A percentile compares a stretch with the other conserved stretches of the same genome.
phyloP scores from a whole-genome alignment of 352 stramenopile species.

The Phytopythium sindhum region DNA sequence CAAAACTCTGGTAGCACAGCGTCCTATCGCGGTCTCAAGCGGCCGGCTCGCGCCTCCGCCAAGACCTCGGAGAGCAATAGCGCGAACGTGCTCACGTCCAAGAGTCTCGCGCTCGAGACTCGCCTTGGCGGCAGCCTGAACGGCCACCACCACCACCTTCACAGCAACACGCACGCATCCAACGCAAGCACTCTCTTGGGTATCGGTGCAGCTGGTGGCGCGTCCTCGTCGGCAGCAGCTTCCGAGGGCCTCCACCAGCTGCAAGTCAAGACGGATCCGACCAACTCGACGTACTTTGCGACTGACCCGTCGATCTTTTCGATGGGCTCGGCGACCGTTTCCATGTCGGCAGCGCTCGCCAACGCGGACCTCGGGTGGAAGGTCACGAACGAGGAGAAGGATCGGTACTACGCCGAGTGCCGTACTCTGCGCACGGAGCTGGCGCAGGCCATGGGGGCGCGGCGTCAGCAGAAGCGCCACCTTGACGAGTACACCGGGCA shows the following conservation, averaged over 20 bases:
- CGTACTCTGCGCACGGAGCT: conserved; percentile 66
- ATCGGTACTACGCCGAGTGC: conserved; percentile 67
- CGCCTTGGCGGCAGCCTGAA: conserved; percentile 46
- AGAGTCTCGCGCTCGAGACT: conserved; percentile 67
- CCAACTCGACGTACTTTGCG: conserved; percentile 66
- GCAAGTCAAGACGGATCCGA: conserved; percentile 59
- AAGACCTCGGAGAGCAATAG: conserved; percentile 70
- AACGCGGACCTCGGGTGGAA: conserved; percentile 32
- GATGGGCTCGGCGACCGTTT: conserved; percentile 36
- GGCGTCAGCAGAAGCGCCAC: conserved; percentile 40
- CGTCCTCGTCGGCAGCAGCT: conserved; percentile 11
- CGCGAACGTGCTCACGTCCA: conserved; percentile 69
- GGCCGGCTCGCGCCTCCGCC: conserved; percentile 38
- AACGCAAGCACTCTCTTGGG: neutral
- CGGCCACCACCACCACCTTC: conserved; percentile 18
- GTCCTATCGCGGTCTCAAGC: conserved; percentile 60
- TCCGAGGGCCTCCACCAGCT: conserved; percentile 22
- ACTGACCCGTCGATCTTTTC: conserved; percentile 60
- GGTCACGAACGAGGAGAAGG: conserved; percentile 53
- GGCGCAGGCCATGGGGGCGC: conserved; percentile 40
- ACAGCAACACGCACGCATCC: conserved; percentile 19
- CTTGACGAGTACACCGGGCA: conserved; percentile 32
- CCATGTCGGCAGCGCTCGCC: conserved; percentile 20
- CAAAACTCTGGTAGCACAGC: conserved; percentile 53
- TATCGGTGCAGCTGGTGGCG: conserved; percentile 10